These are phyloP conservation scores for Pichia paraexigua DNA, from an alignment of 805 yeast species.

Conservation along the genomic window DNA sequence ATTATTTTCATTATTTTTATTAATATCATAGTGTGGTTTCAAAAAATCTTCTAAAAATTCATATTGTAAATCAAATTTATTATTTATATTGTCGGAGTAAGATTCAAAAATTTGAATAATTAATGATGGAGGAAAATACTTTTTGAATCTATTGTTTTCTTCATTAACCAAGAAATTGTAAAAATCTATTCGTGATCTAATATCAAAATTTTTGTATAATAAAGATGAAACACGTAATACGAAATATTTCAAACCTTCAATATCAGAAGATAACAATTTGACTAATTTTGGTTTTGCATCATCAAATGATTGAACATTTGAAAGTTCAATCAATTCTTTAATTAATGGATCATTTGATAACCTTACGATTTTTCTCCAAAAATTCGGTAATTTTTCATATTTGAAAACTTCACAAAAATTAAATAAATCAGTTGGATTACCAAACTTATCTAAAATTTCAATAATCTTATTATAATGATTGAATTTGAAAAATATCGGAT, in stretches of 20 bases:
- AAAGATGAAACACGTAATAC: slow-evolving; percentile 2
- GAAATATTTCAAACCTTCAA: slow-evolving; percentile 7
- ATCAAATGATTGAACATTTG: background rate
- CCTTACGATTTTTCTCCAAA: slow-evolving; percentile 6
- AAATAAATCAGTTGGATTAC: slow-evolving; percentile 14
- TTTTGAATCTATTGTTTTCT: background rate
- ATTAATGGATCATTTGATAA: slow-evolving; percentile 1
- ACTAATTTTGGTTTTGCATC: background rate
- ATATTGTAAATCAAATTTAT: slow-evolving; percentile 1
- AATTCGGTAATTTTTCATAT: slow-evolving; percentile 7
- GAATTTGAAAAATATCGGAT: slow-evolving; percentile 13
- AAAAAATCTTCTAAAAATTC: slow-evolving; percentile 2
- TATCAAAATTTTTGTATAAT: slow-evolving; percentile 4
- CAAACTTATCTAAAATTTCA: slow-evolving; percentile 19
- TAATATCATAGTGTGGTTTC: slow-evolving; percentile 2
- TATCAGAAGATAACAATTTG: background rate
- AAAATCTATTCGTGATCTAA: background rate
- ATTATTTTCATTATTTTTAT: background rate
- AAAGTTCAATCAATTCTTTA: slow-evolving; percentile 3
- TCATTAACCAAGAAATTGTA: background rate
- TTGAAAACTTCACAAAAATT: slow-evolving; percentile 12
- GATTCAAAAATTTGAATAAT: background rate
- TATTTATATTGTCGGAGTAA: background rate
- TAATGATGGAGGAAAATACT: slow-evolving; percentile 6
- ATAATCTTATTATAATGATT: slow-evolving; percentile 10